Base-by-base conservation (phyloP, 2,329 filamentous ascomycete genomes). In the Fusarium sacchari region DNA sequence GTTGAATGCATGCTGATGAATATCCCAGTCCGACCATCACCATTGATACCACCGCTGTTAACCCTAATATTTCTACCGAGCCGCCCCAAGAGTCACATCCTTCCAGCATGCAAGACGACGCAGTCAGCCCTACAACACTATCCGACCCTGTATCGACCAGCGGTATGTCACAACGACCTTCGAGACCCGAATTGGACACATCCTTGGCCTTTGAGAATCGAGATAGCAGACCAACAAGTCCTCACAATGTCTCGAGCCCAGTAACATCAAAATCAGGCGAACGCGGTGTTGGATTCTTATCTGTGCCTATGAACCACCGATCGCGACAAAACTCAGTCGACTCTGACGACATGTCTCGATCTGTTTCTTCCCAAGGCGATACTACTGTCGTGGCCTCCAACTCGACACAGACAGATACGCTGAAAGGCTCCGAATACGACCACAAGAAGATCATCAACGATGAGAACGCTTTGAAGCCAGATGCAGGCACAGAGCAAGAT, bases 401-500 rank as follows among this genome's bases (percentile, higher is more conserved):
- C 43, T 85, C 86, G 22, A 85, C 83, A 50, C 81, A 83, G 50
- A 81, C 81, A 36, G 84, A 86, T 37, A 85, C 84, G 72, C 78
- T 80, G 58, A 76, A 82, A 77, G 62, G 74, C 61, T 75, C 79
- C 71, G 69, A 82, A 73, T 77, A 84, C 44, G 84, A 86, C 52
- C 86, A 88, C 71, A 84, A 87, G 28, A 86, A 87, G 65, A 87
- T 94, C 42, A 88, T 91, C 76, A 89, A 87, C 63, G 91, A 93
- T 65, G 83, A 89, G 49, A 88, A 92, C 71, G 94, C 94, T 0
- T 83, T 97, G 69, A 90, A 87, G 56, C 93, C 94, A 0, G 94
- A 97, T 79, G 87, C 90, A 42, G 93, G 93, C 12, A 93, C 91
- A 59, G 93, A 95, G 80, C 86, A 84, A 24, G 93, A 96, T 71